phyloP scores from a whole-genome alignment of 2,329 filamentous ascomycete species.

The Aspergillus novoparasiticus region DNA sequence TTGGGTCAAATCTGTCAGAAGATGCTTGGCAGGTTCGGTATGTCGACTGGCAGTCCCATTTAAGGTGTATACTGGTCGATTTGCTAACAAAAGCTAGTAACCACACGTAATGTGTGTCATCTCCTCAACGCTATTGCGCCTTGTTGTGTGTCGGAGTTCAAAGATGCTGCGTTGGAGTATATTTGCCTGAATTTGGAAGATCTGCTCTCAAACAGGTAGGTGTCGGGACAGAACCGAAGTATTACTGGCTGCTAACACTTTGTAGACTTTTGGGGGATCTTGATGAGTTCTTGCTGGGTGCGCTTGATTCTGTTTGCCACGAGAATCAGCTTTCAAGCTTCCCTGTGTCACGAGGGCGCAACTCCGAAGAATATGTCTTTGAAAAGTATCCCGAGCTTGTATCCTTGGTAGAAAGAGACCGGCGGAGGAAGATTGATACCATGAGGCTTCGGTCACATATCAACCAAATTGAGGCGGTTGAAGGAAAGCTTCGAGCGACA shows the following conservation, averaged over 20 bases:
- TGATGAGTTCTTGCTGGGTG: conserved; percentile 77
- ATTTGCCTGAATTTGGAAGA: conserved; percentile 88
- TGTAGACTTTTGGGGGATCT: conserved; percentile 74
- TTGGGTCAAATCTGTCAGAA: conserved; percentile 88
- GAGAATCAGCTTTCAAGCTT: conserved; percentile 78
- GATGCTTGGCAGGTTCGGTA: conserved; percentile 75
- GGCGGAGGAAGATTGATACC: conserved; percentile 70
- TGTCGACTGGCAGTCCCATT: conserved; percentile 25
- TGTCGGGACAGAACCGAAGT: not conserved
- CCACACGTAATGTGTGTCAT: conserved; percentile 79
- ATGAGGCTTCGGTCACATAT: conserved; percentile 69
- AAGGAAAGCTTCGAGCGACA: conserved; percentile 62
- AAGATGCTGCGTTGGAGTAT: conserved; percentile 85
- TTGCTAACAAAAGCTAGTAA: conserved; percentile 55
- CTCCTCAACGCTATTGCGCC: conserved; percentile 84
- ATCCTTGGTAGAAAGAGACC: conserved; percentile 42
- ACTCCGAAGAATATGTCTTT: conserved; percentile 59
- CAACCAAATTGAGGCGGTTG: conserved; percentile 67
- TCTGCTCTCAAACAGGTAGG: conserved; percentile 81
- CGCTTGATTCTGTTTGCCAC: conserved; percentile 78
- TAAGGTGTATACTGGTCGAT: not conserved
- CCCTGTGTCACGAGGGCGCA: conserved; percentile 75
- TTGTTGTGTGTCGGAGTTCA: conserved; percentile 81
- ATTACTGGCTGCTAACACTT: conserved; percentile 17
- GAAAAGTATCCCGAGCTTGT: conserved; percentile 50